A percentile compares a stretch with the other conserved stretches of the same genome.
Conservation (phyloP, 768 basidiomycete species). For the Rhodosporidiobolus odoratus region DNA sequence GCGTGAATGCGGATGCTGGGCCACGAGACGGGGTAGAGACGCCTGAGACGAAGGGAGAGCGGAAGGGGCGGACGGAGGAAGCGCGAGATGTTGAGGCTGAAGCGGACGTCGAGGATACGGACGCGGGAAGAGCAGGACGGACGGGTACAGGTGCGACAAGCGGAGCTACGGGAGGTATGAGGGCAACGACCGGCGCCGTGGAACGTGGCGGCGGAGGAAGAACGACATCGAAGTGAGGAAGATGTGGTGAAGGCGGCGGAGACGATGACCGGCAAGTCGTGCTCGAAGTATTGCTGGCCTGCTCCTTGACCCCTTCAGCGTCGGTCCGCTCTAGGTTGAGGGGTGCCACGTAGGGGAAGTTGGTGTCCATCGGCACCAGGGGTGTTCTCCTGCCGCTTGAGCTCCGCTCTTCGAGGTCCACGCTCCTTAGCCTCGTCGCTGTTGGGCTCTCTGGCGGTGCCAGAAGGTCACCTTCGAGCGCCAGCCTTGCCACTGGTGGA, state of each 20-base stretch:
- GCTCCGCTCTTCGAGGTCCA: too few species aligned
- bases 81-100: not conserved
- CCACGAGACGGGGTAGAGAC: not conserved
- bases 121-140: not conserved
- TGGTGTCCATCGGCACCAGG: not conserved
- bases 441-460: not conserved
- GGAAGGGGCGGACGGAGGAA: not conserved
- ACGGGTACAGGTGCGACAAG: not conserved
- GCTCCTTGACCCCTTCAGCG: not conserved
- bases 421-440: not conserved
- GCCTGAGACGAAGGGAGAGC: constrained; percentile 5
- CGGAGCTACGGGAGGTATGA: not conserved
- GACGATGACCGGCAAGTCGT: not conserved
- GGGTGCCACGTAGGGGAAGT: not conserved
- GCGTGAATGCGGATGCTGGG: not conserved
- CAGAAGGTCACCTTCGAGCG: not conserved
- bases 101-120: not conserved
- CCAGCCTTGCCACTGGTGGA: not conserved
- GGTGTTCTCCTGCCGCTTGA: constrained; percentile 4
- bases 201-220: not conserved
- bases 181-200: not conserved
- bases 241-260: too few species aligned
- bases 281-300: not conserved
- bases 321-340: not conserved
- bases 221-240: too few species aligned